Evolutionary conservation across 164 flowering plant genomes (phyloP).

Genomic region (Kingdonia uniflora): DNA sequence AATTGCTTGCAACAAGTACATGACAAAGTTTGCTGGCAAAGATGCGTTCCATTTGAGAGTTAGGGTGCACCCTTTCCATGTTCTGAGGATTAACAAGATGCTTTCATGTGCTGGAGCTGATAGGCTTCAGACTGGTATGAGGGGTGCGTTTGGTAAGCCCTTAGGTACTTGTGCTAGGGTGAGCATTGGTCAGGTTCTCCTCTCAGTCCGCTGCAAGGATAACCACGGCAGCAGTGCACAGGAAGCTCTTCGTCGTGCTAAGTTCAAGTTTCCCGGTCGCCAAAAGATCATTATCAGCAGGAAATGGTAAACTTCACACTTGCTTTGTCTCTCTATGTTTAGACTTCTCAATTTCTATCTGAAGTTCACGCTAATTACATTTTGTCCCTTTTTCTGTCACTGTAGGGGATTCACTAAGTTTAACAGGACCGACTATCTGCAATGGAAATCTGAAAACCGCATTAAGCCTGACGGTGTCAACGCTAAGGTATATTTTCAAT

Average conservation of each 20-base stretch:
- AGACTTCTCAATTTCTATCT: no score
- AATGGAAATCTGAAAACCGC: constrained; percentile 31
- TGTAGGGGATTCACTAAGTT: constrained; percentile 23
- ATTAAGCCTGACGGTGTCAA: constrained; percentile 36
- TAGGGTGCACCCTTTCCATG: constrained; percentile 31
- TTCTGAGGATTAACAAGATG: constrained; percentile 31
- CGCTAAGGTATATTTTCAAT: constrained; percentile 18
- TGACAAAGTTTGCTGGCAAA: constrained; percentile 28
- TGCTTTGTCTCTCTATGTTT: no score
- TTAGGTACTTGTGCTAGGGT: constrained; percentile 28
- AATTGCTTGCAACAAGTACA: constrained; percentile 30
- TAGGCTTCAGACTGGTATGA: constrained; percentile 34
- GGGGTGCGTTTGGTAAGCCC: constrained; percentile 34
- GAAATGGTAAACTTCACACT: constrained; percentile 13
- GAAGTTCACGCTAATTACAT: no score
- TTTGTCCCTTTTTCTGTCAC: background rate
- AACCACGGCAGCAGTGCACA: constrained; percentile 19
- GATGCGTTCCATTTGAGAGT: constrained; percentile 29
- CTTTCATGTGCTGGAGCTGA: constrained; percentile 38
- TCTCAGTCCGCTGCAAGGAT: constrained; percentile 31
- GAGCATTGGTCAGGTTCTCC: constrained; percentile 24
- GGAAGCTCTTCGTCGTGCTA: constrained; percentile 24
- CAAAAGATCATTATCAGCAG: constrained; percentile 32
- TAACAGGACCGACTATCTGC: constrained; percentile 30
- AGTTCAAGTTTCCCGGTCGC: constrained; percentile 31